Base-by-base conservation (phyloP, 805 yeast species). In the Starmerella powellii region DNA sequence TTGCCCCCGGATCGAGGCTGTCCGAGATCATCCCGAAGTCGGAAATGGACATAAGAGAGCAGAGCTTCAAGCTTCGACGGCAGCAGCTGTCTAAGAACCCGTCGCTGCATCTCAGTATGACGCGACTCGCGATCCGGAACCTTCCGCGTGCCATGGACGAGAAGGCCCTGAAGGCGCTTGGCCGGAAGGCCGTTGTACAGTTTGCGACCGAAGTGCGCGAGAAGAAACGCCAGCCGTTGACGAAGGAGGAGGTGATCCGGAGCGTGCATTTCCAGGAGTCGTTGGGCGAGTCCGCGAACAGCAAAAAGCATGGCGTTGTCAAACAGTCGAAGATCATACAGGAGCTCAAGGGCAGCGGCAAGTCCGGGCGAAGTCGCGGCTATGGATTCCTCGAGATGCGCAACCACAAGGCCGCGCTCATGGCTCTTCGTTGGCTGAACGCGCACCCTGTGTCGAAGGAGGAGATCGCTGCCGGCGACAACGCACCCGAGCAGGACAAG, bases 361-460 rank as follows among this genome's bases (percentile, higher is more conserved):
- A 79, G 20, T 63, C 70, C 23, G 98, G 98, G 43, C 73, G 98
- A 62, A 78, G 91, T 57, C 79, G 96, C 68, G 98, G 98, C 47
- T 91, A 88, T 56, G 98, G 98, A 49, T 88, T 91, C 70, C 63
- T 91, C 34, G 97, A 91, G 63, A 86, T 71, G 62, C 77, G 86
- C 63, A 94, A 87, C 62, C 98, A 91, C 62, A 81, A 80, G 62
- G 61, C 79, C 49, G 97, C 98, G 1, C 70, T 91, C 51, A 87
- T 86, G 96, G 96, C 94, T 2, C 72, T 91, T 43, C 76, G 98
- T 68, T 91, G 95, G 95, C 70, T 91, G 60, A 91, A 91, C 61
- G 95, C 94, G 6, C 95, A 88, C 58, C 79, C 74, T 56, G 94
- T 91, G 6, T 65, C 83, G 0, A 62, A 61, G 27, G 74, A 70